Conservation (phyloP, 306 rosid genomes). For the Prunus dulcis region DNA sequence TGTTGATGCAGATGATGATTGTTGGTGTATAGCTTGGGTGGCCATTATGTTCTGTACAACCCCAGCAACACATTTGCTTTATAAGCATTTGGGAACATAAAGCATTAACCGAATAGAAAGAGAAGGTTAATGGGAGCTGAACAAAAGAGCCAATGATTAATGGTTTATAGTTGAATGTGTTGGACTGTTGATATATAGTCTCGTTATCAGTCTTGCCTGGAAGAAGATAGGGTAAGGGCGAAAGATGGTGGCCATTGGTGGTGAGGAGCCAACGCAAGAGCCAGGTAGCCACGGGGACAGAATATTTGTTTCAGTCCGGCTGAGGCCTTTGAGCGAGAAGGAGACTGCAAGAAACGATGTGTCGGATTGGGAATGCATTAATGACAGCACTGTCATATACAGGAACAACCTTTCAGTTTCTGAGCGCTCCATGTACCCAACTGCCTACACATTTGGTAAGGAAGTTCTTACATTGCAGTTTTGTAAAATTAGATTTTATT, state of each 20-base stretch:
- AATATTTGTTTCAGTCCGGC: conserved; percentile 80
- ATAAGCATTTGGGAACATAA: conserved; percentile 20
- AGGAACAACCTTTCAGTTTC: conserved; percentile 84
- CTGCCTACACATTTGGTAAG: conserved; percentile 91
- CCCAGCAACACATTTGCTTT: conserved; percentile 36
- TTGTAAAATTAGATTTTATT: neutral
- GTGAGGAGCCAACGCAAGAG: conserved; percentile 55
- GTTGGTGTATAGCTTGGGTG: conserved; percentile 44
- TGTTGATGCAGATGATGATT: conserved; percentile 65
- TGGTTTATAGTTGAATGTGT: conserved; percentile 19
- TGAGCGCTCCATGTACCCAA: conserved; percentile 93
- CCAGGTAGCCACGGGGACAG: conserved; percentile 48
- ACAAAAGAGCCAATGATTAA: conserved; percentile 23
- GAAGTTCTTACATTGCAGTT: conserved; percentile 14
- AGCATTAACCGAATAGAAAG: conserved; percentile 21
- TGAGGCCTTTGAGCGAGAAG: conserved; percentile 82
- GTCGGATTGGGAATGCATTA: conserved; percentile 95
- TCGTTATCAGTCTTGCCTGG: conserved; percentile 24
- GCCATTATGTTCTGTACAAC: conserved; percentile 37
- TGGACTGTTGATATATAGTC: conserved; percentile 32
- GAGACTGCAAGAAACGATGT: conserved; percentile 68
- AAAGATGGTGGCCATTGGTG: conserved; percentile 71
- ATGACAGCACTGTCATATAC: conserved; percentile 70
- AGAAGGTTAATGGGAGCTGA: conserved; percentile 26
- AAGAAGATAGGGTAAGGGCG: conserved; percentile 21